These are phyloP conservation scores for Candida railenensis DNA, from an alignment of 805 yeast genomes.

Conservation along the genomic window DNA sequence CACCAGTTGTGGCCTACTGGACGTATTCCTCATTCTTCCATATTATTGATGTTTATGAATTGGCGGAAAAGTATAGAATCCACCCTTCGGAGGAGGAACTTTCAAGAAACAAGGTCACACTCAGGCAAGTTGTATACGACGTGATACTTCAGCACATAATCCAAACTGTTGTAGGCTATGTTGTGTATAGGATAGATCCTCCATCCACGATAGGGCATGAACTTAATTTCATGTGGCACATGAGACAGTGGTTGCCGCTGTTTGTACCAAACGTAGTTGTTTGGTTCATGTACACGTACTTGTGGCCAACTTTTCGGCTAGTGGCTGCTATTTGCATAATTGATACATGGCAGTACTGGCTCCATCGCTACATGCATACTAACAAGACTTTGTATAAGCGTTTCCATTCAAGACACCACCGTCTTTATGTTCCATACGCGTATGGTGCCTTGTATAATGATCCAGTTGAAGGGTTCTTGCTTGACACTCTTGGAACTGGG, in stretches of 20 bases:
- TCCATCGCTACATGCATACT: conserved; percentile 86
- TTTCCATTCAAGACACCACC: conserved; percentile 93
- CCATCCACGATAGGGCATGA: conserved; percentile 53
- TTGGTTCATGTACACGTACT: conserved; percentile 58
- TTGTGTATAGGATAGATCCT: conserved; percentile 57
- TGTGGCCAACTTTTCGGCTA: conserved; percentile 58
- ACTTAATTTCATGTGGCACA: conserved; percentile 44
- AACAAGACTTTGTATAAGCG: conserved; percentile 72
- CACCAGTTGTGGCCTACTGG: conserved; percentile 89
- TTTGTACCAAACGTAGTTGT: conserved; percentile 49
- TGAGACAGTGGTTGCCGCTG: conserved; percentile 38
- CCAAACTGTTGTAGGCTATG: conserved; percentile 70
- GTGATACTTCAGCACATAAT: conserved; percentile 83
- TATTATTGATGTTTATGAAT: conserved; percentile 65
- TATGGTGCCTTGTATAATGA: conserved; percentile 95
- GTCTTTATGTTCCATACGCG: conserved; percentile 93
- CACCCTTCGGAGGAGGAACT: conserved; percentile 89
- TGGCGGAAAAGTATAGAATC: conserved; percentile 82
- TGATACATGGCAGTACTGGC: conserved; percentile 94
- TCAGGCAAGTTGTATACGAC: conserved; percentile 70
- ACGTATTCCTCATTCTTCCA: conserved; percentile 69
- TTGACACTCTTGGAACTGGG: conserved; percentile 93
- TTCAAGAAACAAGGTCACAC: conserved; percentile 71
- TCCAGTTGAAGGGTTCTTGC: conserved; percentile 87
- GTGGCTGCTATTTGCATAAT: conserved; percentile 66